A percentile compares a stretch with the other conserved stretches of the same genome.
These are phyloP conservation scores for Penicillium sp. DNA, from an alignment of 2,329 filamentous ascomycete species.

Conservation along the genomic window DNA sequence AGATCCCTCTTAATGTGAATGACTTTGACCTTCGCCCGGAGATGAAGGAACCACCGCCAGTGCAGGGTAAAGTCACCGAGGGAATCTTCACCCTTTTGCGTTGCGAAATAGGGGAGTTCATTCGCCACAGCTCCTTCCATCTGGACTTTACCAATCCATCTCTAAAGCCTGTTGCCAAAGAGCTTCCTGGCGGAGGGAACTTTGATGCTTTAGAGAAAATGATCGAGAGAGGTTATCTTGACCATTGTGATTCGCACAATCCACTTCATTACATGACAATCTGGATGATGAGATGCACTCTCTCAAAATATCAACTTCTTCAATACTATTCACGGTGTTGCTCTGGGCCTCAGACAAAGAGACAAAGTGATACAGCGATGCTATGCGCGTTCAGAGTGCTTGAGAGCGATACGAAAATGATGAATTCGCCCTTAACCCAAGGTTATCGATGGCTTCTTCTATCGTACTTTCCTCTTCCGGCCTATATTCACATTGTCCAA, in stretches of 20 bases:
- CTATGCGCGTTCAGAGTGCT: conserved; percentile 47
- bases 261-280: conserved; percentile 57
- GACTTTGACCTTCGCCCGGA: conserved; percentile 49
- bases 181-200: conserved; percentile 31
- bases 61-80: conserved; percentile 18
- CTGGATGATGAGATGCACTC: conserved; percentile 51
- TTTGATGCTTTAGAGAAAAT: conserved; percentile 40
- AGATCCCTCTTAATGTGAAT: conserved; percentile 50
- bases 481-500: conserved; percentile 55
- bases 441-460: conserved; percentile 52
- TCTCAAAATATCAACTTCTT: conserved; percentile 60
- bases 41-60: conserved; percentile 42
- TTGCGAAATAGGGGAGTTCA: conserved; percentile 22
- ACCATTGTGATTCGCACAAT: conserved; percentile 47
- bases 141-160: conserved; percentile 51
- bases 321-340: conserved; percentile 52
- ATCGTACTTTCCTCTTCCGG: conserved; percentile 57
- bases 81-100: conserved; percentile 23
- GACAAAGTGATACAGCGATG: conserved; percentile 40
- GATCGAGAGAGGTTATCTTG: conserved; percentile 57
- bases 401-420: conserved; percentile 55
- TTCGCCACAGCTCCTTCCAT: conserved; percentile 40
- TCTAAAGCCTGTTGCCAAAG: conserved; percentile 42
- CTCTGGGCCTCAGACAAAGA: conserved; percentile 33
- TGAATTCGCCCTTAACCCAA: conserved; percentile 49